Evolutionary conservation across 2,329 filamentous ascomycete genomes (phyloP).

Genomic region (Neopestalotiopsis clavispora): DNA sequence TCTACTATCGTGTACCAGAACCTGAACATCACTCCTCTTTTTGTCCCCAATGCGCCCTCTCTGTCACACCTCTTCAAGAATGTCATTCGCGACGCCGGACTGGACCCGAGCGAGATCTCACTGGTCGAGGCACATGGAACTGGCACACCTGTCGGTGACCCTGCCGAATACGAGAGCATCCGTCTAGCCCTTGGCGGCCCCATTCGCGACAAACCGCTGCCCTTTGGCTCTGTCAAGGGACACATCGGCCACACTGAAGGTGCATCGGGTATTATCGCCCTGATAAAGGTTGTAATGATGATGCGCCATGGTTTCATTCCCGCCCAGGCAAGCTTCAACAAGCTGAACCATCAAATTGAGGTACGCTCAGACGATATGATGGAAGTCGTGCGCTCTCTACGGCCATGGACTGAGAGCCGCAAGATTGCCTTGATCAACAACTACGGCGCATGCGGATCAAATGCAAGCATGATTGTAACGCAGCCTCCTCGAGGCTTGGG

Average conservation of each 20-base stretch:
- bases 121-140: constrained; percentile 49
- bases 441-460: too few relatives aligned
- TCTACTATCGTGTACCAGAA: constrained; percentile 41
- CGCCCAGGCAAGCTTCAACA: constrained; percentile 20
- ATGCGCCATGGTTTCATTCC: constrained; percentile 20
- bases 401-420: too few relatives aligned
- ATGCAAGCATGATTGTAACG: too few relatives aligned
- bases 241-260: constrained; percentile 25
- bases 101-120: constrained; percentile 29
- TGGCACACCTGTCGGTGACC: constrained; percentile 33
- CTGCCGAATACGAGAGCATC: too few relatives aligned
- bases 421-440: too few relatives aligned
- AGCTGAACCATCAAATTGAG: not conserved
- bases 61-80: constrained; percentile 39
- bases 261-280: constrained; percentile 22
- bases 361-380: too few relatives aligned
- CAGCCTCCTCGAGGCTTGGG: too few relatives aligned
- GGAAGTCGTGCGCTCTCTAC: too few relatives aligned
- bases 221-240: constrained; percentile 33
- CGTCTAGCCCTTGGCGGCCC: constrained; percentile 16
- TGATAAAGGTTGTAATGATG: constrained; percentile 28
- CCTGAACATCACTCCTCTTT: constrained; percentile 31
- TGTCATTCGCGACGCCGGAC: constrained; percentile 38
- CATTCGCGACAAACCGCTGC: constrained; percentile 26
- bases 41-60: constrained; percentile 32